These are phyloP conservation scores for Malassezia equina DNA, from an alignment of 1,284 basidiomycete species.

Conservation along the genomic window DNA sequence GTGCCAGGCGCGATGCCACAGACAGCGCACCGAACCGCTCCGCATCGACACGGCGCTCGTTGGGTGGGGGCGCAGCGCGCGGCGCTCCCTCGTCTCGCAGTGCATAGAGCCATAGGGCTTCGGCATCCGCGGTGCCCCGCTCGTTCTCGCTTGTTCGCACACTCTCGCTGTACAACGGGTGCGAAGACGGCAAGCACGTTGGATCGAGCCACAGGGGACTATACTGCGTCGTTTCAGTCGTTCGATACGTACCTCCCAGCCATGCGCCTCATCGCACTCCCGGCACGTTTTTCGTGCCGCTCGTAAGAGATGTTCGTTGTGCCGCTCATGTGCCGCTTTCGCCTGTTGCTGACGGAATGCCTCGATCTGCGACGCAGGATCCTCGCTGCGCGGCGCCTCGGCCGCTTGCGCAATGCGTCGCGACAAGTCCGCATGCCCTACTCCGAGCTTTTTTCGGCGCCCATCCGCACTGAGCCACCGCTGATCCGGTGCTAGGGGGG, in stretches of 20 bases:
- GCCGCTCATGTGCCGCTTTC: slow-evolving; percentile 14
- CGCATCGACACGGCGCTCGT: slow-evolving; percentile 2
- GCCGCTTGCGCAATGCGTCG: slow-evolving; percentile 7
- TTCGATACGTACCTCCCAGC: slow-evolving; percentile 6
- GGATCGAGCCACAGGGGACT: slow-evolving; percentile 30
- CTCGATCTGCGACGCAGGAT: slow-evolving; percentile 1
- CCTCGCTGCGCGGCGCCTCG: background rate
- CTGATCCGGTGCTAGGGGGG: slow-evolving; percentile 24
- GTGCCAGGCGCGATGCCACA: slow-evolving; percentile 13
- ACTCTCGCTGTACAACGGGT: background rate
- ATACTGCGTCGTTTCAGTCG: slow-evolving; percentile 10
- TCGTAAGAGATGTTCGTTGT: slow-evolving; percentile 16
- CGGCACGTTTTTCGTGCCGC: slow-evolving; percentile 23
- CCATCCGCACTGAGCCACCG: slow-evolving; percentile 21
- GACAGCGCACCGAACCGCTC: slow-evolving; percentile 6
- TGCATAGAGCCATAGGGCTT: slow-evolving; percentile 1
- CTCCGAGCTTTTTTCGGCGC: slow-evolving; percentile 18
- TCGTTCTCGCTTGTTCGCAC: background rate
- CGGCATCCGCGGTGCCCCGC: slow-evolving; percentile 8
- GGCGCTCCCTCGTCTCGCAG: slow-evolving; percentile 15
- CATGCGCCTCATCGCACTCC: slow-evolving; percentile 18
- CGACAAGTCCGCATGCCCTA: slow-evolving; percentile 14
- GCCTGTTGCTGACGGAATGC: slow-evolving; percentile 18
- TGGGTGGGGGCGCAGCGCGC: background rate
- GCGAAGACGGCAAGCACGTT: slow-evolving; percentile 10